A percentile compares a stretch with the other conserved stretches of the same genome.
phyloP scores from a whole-genome alignment of 2,329 filamentous ascomycete genomes.

The Apiospora aurea region DNA sequence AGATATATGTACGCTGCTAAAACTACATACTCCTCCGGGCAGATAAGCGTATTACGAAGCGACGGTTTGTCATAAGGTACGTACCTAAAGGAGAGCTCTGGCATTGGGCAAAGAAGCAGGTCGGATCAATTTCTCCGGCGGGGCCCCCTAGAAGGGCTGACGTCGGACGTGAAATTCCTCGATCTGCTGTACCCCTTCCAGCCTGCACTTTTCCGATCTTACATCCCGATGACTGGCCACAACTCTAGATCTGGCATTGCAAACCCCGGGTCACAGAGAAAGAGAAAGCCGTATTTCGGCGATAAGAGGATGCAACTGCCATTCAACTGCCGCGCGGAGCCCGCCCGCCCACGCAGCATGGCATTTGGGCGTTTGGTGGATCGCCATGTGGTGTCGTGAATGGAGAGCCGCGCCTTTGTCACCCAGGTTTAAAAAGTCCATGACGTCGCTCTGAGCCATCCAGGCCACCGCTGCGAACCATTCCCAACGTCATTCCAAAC shows the following conservation, averaged over 20 bases:
- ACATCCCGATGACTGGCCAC: neutral
- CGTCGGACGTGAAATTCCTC: neutral
- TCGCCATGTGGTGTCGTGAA: constrained; percentile 2
- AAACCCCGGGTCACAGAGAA: no score
- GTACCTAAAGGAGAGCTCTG: no score
- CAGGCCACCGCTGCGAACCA: neutral
- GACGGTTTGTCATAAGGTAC: no score
- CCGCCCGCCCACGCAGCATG: neutral
- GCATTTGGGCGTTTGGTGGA: neutral
- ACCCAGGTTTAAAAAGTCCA: constrained; percentile 9
- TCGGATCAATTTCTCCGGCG: constrained; percentile 7
- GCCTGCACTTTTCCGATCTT: neutral
- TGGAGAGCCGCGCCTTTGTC: neutral
- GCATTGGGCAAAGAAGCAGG: no score
- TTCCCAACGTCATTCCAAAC: constrained; percentile 10
- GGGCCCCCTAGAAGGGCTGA: neutral
- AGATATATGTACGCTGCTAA: no score
- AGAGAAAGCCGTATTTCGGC: neutral
- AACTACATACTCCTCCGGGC: no score
- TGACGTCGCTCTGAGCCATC: constrained; percentile 21
- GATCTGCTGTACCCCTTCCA: neutral
- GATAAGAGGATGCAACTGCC: constrained; percentile 1
- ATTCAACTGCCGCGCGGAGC: constrained; percentile 4
- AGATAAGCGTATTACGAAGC: no score
- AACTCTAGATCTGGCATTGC: neutral